These are phyloP conservation scores for Pisolithus thermaeus DNA, from an alignment of 1,284 basidiomycete genomes.

Conservation along the genomic window DNA sequence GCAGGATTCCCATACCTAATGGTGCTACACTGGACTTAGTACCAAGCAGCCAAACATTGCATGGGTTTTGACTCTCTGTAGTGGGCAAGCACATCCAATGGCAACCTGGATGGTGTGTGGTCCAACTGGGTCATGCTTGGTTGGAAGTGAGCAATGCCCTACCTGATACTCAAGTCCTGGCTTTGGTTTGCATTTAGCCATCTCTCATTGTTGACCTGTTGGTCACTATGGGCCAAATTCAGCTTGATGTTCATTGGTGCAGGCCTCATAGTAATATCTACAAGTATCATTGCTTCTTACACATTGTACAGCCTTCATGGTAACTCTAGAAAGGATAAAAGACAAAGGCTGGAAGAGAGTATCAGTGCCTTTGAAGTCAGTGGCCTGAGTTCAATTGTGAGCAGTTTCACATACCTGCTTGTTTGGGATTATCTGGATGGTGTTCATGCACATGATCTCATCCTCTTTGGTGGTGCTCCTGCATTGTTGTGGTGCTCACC, in stretches of 20 bases:
- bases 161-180: conserved; percentile 30
- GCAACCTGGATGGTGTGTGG: conserved; percentile 68
- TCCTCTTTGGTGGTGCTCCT: conserved; percentile 39
- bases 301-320: conserved; percentile 43
- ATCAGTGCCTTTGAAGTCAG: conserved; percentile 32
- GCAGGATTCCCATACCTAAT: too few relatives aligned
- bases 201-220: conserved; percentile 65
- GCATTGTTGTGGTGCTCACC: conserved; percentile 16
- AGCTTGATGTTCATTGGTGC: conserved; percentile 71
- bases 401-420: conserved; percentile 31
- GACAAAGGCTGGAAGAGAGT: conserved; percentile 32
- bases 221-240: conserved; percentile 93
- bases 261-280: conserved; percentile 51
- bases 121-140: conserved; percentile 46
- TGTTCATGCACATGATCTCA: conserved; percentile 34
- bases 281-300: conserved; percentile 44
- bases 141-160: conserved; percentile 21
- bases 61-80: too few relatives aligned
- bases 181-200: conserved; percentile 55
- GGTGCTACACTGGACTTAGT: too few relatives aligned
- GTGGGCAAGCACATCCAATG: conserved; percentile 54
- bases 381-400: conserved; percentile 38
- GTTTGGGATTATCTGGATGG: conserved; percentile 36
- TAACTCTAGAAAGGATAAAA: conserved; percentile 7
- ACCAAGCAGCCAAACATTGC: too few relatives aligned